Conservation (phyloP, 768 basidiomycete genomes). For the Rhodotorula diobovata region DNA sequence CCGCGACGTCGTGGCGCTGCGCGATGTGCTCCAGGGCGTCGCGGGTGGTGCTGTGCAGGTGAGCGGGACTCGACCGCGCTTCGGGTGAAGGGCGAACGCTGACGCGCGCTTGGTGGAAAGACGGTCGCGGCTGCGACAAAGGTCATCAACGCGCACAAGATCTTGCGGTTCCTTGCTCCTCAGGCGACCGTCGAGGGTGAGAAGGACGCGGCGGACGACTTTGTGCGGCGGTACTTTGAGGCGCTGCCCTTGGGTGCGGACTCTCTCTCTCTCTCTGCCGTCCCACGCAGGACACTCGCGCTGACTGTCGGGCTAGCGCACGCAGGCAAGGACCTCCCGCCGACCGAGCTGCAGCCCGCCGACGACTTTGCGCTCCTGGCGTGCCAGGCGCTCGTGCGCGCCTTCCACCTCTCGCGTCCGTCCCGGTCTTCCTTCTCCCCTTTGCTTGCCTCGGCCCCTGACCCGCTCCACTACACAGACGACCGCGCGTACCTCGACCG, state of each 20-base stretch:
- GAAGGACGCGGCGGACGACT: slow-evolving; percentile 54
- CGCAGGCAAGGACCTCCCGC: slow-evolving; percentile 57
- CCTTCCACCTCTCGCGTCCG: slow-evolving; percentile 41
- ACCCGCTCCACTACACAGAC: slow-evolving; percentile 39
- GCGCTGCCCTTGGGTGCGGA: slow-evolving; percentile 59
- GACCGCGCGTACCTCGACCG: slow-evolving; percentile 61
- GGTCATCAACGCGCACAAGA: slow-evolving; percentile 69
- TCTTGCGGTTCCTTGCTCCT: slow-evolving; percentile 58
- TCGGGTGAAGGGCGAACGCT: not conserved
- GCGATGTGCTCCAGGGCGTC: slow-evolving; percentile 49
- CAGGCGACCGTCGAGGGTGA: slow-evolving; percentile 59
- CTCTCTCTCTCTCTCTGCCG: not conserved
- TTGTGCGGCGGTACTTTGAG: slow-evolving; percentile 61
- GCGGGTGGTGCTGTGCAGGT: not conserved
- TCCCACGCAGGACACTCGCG: not conserved
- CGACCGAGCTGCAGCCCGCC: slow-evolving; percentile 76
- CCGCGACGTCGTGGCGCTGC: slow-evolving; percentile 57
- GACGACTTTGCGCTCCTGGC: slow-evolving; percentile 79
- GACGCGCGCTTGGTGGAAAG: not conserved
- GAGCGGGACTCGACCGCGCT: slow-evolving; percentile 36
- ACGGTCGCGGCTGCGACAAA: slow-evolving; percentile 56
- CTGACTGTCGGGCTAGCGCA: no score
- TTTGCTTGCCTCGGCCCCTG: not conserved
- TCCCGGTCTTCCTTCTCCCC: not conserved
- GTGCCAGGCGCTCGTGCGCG: slow-evolving; percentile 59